Evolutionary conservation across 345 rosid species (phyloP).

Genomic region (Conringia planisiliqua): DNA sequence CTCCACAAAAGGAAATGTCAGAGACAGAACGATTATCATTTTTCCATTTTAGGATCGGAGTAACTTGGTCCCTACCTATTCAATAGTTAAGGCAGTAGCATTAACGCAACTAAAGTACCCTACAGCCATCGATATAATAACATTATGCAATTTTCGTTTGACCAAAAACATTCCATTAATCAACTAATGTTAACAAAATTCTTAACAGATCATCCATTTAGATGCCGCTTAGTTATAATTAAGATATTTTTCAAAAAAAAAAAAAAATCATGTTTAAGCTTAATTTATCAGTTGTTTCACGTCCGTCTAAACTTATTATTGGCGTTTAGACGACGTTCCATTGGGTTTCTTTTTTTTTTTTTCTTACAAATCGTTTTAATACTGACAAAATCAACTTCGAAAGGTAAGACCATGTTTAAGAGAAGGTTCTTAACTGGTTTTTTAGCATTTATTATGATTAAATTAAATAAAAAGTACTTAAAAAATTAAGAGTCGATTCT

Average conservation of each 20-base stretch:
- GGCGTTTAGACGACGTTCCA: not conserved
- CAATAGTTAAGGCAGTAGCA: not conserved
- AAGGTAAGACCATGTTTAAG: too few species aligned
- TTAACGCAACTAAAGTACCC: not conserved
- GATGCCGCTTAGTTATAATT: too few species aligned
- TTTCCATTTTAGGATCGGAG: not conserved
- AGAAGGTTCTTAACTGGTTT: too few species aligned
- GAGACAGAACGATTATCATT: too few species aligned
- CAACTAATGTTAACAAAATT: too few species aligned
- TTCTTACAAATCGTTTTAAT: not conserved
- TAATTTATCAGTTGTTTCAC: not conserved
- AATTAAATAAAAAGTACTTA: too few species aligned
- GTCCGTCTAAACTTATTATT: not conserved
- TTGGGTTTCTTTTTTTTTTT: not conserved
- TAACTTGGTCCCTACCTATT: not conserved
- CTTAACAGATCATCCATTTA: too few species aligned
- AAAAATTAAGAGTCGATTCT: too few species aligned
- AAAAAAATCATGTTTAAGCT: not conserved
- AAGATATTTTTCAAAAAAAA: too few species aligned
- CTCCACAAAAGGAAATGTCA: not conserved
- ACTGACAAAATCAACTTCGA: not conserved
- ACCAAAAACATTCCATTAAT: not conserved
- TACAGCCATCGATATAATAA: not conserved
- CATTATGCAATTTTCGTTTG: not conserved
- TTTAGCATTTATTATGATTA: too few species aligned